Evolutionary conservation across 805 yeast species (phyloP), one percentile per base, ranked within the genome.

Genomic region (Yamadazyma paraphyllophila): DNA sequence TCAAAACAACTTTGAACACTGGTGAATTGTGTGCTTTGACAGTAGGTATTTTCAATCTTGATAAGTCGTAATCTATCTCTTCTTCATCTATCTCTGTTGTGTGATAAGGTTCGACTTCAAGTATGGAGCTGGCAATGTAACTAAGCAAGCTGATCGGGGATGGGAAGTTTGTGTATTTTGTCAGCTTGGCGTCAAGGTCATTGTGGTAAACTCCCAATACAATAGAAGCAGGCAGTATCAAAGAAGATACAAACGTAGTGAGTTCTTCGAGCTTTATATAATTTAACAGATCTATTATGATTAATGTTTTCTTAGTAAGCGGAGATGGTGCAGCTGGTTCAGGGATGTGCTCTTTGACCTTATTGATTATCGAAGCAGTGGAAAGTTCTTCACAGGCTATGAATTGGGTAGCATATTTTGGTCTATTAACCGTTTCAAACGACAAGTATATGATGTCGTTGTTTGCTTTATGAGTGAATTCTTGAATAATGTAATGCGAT

Each of bases 101-200:
- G 34, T 46, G 26, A 25, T 54, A 47, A 2, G 92, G 89, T 15
- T 71, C 62, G 0, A 88, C 62, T 30, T 83, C 84, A 36, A 91
- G 71, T 1, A 88, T 77, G 1, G 88, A 73, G 1, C 92, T 84
- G 1, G 97, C 90, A 60, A 90, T 79, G 58, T 80, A 89, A 31
- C 76, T 68, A 25, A 89, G 66, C 17, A 86, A 59, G 5, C 71
- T 71, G n/a, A 72, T 46, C 0, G 78, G 59, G 0, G 74, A 58
- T 0, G 96, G 95, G 48, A 77, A 80, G 43, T 80, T 56, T 1
- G 69, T 80, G 33, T 20, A 40, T 12, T 35, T 41, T 1, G 47
- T 16, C 37, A 31, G 39, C 24, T 35, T 39, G 9, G 35, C 7
- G 2, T 36, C 36, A n/a, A 61, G 53, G 39, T 63, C 61, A 6